These are phyloP conservation scores for Coccomyxa subellipsoidea DNA, from an alignment of 163 green algal genomes.

Conservation along the genomic window DNA sequence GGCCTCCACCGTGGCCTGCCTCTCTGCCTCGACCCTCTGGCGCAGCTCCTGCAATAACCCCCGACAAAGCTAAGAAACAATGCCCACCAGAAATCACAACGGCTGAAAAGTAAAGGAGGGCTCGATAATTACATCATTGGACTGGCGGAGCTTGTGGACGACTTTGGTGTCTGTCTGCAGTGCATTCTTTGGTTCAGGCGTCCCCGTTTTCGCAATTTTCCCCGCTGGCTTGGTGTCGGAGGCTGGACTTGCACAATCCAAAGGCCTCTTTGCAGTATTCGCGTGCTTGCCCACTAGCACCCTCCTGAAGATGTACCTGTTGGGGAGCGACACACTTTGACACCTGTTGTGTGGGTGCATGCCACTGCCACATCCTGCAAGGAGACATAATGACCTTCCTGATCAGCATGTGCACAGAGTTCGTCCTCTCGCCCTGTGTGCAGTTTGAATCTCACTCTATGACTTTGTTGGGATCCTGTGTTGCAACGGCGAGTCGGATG, in stretches of 20 bases:
- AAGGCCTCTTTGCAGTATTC: not conserved
- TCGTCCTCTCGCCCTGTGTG: not conserved
- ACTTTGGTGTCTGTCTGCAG: not conserved
- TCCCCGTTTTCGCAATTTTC: not conserved
- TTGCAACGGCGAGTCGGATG: not conserved
- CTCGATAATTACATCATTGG: not conserved
- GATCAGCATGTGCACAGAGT: no score
- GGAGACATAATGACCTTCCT: no score
- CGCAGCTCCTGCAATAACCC: not conserved
- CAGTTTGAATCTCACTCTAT: not conserved
- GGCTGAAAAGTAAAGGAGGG: no score
- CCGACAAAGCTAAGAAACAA: no score
- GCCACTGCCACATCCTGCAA: no score
- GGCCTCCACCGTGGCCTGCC: not conserved
- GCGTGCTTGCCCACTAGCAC: not conserved
- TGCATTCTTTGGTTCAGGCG: not conserved
- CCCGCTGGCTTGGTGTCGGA: not conserved
- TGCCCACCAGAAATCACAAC: no score
- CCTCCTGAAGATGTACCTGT: not conserved
- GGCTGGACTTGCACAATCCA: not conserved
- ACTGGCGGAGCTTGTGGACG: not conserved
- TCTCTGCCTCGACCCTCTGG: not conserved
- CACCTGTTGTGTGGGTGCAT: no score
- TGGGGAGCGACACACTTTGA: no score
- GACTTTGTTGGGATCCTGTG: slow-evolving; percentile 1